Base-by-base conservation (phyloP, 306 rosid species). In the Sphenostylis stenocarpa region DNA sequence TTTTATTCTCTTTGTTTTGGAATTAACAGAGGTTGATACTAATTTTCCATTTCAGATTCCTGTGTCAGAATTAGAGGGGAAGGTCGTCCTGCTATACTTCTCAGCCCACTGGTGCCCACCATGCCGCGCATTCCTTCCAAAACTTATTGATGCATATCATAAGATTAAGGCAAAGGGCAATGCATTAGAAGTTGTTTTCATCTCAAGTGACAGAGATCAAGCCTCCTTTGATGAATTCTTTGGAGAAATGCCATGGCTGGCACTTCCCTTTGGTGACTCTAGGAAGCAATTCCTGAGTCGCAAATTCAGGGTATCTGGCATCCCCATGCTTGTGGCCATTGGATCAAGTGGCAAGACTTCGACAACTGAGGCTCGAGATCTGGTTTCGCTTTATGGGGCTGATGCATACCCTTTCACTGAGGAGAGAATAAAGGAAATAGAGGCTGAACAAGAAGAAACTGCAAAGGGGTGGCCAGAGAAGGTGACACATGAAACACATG, bases 51-150 rank as follows among this genome's bases (percentile, higher is more conserved):
- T 63, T 72, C 85, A 91, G 98, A 64, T 91, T 62, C 91, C 77
- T 0, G 92, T 94, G 53, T 86, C 90, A 11, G 90, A 86, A 62
- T 80, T 94, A 20, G 83, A 82, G 64, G 96, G 97, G 64, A 90
- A 87, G 86, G 89, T 33, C 45, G 76, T 94, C 68, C 87, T 94
- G 39, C 87, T 94, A 17, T 94, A 91, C 81, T 94, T 94, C 88
- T 94, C 97, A 41, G 98, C 94, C 9, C 91, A 90, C 9, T 90
- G 97, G 96, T 88, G 96, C 73, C 89, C 91, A 41, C 93, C 94
- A 33, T 91, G 94, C 78, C 90, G 90, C 20, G 90, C 90, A 45
- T 91, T 94, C 84, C 73, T 86, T 20, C 98, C 97, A 34, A 88
- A 87, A 75, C 93, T 91, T 45, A 28, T 70, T 7, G 85, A 91